Evolutionary conservation across 116 monocot genomes (phyloP), one percentile per base, ranked within the genome.

Genomic region (Cymodocea nodosa): DNA sequence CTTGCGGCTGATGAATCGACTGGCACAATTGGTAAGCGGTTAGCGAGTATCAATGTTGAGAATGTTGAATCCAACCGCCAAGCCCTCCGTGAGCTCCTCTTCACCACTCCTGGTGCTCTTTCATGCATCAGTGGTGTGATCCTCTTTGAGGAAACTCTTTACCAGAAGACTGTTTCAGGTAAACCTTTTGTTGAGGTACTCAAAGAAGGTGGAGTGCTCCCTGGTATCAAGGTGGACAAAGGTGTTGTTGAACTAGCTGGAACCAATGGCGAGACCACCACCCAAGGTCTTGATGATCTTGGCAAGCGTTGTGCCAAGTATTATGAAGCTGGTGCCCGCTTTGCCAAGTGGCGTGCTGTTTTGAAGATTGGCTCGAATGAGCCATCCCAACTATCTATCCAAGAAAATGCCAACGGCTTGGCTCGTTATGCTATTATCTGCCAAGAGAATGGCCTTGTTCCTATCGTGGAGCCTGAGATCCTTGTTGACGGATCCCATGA

Each of bases 191-290:
- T 74, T 14, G 68, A 74, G 5, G 68, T 74, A 23, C 74, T 74
- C 16, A 74, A 68, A 23, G 74, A 74, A 66, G 68, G 68, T 39
- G 68, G 68, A 20, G 68, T 62, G 2, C 68, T 74, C 54, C 74
- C 74, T 12, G 74, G 74, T 24, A 74, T 74, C 69, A 75, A 75
- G 56, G 75, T 75, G 23, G 75, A 75, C 75, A 75, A 68, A 69
- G 69, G 75, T 52, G 62, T 62, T 49, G 69, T 75, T 25, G 63
- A 54, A 17, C 75, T 75, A 8, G 63, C 69, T 48, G 69, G 75
- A 13, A 75, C 75, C 54, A 64, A 69, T 36, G 69, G 69, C 10
- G 75, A 75, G 69, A 75, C 69, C 56, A 75, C 75, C 49, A 75
- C 69, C 6, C 75, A 75, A 34, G 75, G 75, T 25, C 62, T 75